Evolutionary conservation across 2,329 filamentous ascomycete species (phyloP).

Genomic region (Sporothrix luriei): DNA sequence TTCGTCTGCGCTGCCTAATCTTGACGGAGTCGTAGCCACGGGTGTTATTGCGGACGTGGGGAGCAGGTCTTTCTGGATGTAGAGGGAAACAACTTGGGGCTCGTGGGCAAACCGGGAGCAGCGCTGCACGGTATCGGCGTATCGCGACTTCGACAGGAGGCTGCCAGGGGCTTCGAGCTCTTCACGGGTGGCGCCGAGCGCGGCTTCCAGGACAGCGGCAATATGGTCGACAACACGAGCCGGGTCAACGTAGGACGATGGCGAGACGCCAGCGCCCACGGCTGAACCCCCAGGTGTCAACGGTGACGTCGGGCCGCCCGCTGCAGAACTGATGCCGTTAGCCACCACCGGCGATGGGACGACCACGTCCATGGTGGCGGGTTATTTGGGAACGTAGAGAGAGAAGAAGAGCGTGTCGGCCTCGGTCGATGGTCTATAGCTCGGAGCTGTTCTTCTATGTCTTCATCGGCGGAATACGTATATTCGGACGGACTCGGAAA

Average conservation of each 20-base stretch:
- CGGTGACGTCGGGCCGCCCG: constrained; percentile 15
- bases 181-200: constrained; percentile 71
- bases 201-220: constrained; percentile 68
- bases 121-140: constrained; percentile 79
- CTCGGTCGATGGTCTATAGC: constrained; percentile 13
- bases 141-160: constrained; percentile 72
- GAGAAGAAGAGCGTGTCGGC: background rate
- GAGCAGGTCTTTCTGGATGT: constrained; percentile 76
- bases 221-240: constrained; percentile 71
- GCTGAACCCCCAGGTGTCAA: constrained; percentile 2
- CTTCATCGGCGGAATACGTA: constrained; percentile 30
- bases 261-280: constrained; percentile 37
- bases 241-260: constrained; percentile 66
- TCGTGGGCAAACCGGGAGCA: constrained; percentile 90
- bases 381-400: background rate
- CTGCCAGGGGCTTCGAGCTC: constrained; percentile 83
- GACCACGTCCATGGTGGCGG: constrained; percentile 55
- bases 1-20: constrained; percentile 53
- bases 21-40: background rate
- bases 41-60: constrained; percentile 10
- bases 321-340: constrained; percentile 49
- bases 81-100: constrained; percentile 79
- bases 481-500: constrained; percentile 23
- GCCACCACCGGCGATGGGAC: constrained; percentile 47
- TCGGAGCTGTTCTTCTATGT: constrained; percentile 30